Conservation (phyloP, 164 flowering plant genomes). For the Vitis rotundifolia region DNA sequence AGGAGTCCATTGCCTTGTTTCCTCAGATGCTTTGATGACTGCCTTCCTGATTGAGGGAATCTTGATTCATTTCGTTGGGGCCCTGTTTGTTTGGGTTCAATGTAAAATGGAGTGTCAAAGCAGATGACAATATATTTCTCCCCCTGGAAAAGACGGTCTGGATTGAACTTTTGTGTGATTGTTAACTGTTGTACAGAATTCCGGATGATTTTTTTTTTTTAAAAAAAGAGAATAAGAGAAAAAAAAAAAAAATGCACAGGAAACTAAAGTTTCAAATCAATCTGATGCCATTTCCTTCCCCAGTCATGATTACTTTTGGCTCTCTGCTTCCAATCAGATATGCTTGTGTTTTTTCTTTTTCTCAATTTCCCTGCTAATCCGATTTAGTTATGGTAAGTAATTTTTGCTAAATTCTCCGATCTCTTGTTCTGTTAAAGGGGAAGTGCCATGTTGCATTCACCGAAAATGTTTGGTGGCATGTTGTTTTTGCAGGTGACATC, state of each 20-base stretch:
- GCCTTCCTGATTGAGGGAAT: neutral
- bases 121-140: neutral
- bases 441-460: too few species aligned
- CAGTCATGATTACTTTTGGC: neutral
- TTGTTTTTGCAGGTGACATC: too few species aligned
- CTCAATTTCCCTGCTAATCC: too few species aligned
- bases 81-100: neutral
- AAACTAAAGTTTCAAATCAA: neutral
- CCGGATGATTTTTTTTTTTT: neutral
- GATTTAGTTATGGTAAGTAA: too few species aligned
- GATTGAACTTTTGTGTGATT: neutral
- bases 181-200: neutral
- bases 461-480: too few species aligned
- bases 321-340: too few species aligned
- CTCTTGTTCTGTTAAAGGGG: too few species aligned
- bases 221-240: neutral
- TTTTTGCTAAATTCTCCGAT: too few species aligned
- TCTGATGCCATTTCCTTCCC: neutral
- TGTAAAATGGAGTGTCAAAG: neutral
- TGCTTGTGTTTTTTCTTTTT: too few species aligned
- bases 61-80: neutral
- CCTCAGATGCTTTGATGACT: conserved; percentile 1
- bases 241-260: neutral
- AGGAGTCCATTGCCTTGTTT: neutral
- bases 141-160: too few species aligned